Evolutionary conservation across 305 asterid genomes (phyloP).

Genomic region (Rubia peregrina): DNA sequence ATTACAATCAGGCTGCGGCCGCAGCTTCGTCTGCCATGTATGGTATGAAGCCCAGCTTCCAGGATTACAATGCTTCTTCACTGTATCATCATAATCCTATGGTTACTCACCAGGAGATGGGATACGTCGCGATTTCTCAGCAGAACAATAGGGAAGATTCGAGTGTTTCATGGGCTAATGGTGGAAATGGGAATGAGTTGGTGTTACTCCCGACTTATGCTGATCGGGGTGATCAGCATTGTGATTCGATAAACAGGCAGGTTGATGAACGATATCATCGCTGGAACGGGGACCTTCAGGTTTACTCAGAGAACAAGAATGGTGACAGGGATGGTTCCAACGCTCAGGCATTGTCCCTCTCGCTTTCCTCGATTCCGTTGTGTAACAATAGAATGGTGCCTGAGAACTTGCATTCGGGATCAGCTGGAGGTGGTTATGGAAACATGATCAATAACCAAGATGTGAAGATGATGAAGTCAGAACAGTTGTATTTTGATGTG

Average conservation of each 20-base stretch:
- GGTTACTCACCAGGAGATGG: conserved; percentile 20
- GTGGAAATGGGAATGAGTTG: conserved; percentile 30
- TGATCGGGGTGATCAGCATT: conserved; percentile 20
- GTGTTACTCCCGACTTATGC: conserved; percentile 25
- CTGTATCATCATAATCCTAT: conserved; percentile 34
- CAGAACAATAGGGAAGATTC: conserved; percentile 18
- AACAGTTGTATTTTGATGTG: conserved; percentile 2
- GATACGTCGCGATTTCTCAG: conserved; percentile 23
- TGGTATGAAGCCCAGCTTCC: neutral
- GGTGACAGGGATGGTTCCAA: conserved; percentile 21
- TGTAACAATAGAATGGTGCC: conserved; percentile 20
- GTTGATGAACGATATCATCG: conserved; percentile 15
- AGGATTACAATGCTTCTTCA: conserved; percentile 18
- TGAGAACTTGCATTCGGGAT: conserved; percentile 8
- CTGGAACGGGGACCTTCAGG: conserved; percentile 12
- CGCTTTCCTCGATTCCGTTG: conserved; percentile 55
- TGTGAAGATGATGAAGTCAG: conserved; percentile 6
- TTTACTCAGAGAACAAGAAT: too few relatives aligned
- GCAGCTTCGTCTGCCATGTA: neutral
- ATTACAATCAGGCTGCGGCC: conserved; percentile 10
- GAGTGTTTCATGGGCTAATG: conserved; percentile 23
- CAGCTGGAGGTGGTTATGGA: neutral
- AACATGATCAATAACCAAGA: neutral
- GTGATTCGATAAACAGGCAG: conserved; percentile 14
- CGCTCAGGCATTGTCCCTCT: conserved; percentile 49